These are phyloP conservation scores for Citeromyces nyonsensis DNA, from an alignment of 805 yeast genomes.

Conservation along the genomic window DNA sequence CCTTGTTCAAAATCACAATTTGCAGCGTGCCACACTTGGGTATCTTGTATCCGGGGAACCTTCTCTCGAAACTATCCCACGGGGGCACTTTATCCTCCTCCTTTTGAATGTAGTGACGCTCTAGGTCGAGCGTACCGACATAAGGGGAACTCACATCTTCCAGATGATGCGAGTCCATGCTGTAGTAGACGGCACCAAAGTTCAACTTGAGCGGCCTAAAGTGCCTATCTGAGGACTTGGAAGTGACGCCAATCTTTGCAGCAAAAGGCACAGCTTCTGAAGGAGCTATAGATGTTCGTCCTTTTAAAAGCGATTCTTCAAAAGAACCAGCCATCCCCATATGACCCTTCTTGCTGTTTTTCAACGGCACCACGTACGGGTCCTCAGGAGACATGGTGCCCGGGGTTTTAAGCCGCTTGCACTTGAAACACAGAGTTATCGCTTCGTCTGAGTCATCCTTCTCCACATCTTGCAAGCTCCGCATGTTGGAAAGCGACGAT, in stretches of 20 bases:
- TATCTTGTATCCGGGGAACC: conserved; percentile 13
- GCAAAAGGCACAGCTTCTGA: conserved; percentile 11
- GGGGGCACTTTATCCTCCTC: conserved; percentile 4
- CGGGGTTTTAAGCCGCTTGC: no score
- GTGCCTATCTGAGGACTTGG: background rate
- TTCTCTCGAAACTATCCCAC: conserved; percentile 5
- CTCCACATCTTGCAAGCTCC: conserved; percentile 7
- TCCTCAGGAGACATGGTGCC: no score
- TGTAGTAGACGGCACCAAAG: conserved; percentile 12
- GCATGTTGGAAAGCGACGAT: no score
- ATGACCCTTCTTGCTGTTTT: conserved; percentile 1
- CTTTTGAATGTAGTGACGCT: conserved; percentile 8
- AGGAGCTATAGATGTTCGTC: conserved; percentile 7
- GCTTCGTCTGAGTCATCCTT: conserved; percentile 4
- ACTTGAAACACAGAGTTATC: no score
- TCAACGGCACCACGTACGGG: no score
- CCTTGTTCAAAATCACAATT: conserved; percentile 13
- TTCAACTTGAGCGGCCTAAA: conserved; percentile 7
- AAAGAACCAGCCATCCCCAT: conserved; percentile 4
- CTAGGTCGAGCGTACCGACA: conserved; percentile 14
- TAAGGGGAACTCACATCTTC: conserved; percentile 9
- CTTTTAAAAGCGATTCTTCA: conserved; percentile 9
- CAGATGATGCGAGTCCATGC: conserved; percentile 4
- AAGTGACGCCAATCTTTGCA: conserved; percentile 10
- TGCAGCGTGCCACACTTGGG: conserved; percentile 13